These are phyloP conservation scores for Dactylella cylindrospora DNA, from an alignment of 2,329 filamentous ascomycete species.

Conservation along the genomic window DNA sequence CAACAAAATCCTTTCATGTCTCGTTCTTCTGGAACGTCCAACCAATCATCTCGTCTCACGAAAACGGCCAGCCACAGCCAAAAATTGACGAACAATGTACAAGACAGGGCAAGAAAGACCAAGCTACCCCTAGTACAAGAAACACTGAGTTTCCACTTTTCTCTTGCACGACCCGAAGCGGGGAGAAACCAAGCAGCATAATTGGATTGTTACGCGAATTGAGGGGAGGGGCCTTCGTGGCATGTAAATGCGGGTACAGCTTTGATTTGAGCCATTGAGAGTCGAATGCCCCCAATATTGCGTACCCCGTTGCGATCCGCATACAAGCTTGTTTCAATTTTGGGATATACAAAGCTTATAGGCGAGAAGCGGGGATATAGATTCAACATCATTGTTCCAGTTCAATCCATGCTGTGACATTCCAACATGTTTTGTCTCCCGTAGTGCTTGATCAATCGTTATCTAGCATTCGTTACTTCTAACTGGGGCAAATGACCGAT, in stretches of 20 bases:
- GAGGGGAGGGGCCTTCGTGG: too few relatives aligned
- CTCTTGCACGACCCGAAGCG: slow-evolving; percentile 30
- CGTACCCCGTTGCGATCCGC: slow-evolving; percentile 1
- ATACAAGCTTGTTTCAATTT: neutral
- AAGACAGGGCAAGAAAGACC: neutral
- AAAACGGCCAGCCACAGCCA: slow-evolving; percentile 42
- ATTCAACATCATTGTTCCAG: slow-evolving; percentile 15
- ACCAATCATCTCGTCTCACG: slow-evolving; percentile 38
- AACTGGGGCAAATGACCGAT: neutral
- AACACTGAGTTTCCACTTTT: slow-evolving; percentile 35
- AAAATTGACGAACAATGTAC: neutral
- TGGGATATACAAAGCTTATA: neutral
- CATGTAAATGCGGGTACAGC: too few relatives aligned
- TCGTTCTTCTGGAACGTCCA: slow-evolving; percentile 1
- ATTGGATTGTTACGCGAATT: slow-evolving; percentile 21
- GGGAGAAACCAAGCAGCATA: slow-evolving; percentile 37
- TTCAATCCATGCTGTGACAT: slow-evolving; percentile 16
- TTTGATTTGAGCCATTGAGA: neutral
- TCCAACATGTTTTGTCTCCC: slow-evolving; percentile 9
- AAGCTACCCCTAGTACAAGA: slow-evolving; percentile 11
- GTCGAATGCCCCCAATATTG: slow-evolving; percentile 6
- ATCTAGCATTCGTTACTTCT: neutral
- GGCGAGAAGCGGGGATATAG: neutral
- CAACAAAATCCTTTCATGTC: too few relatives aligned
- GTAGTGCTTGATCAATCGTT: neutral